Evolutionary conservation across 169 alveolate species (phyloP).

Genomic region (Plasmodium coatneyi): DNA sequence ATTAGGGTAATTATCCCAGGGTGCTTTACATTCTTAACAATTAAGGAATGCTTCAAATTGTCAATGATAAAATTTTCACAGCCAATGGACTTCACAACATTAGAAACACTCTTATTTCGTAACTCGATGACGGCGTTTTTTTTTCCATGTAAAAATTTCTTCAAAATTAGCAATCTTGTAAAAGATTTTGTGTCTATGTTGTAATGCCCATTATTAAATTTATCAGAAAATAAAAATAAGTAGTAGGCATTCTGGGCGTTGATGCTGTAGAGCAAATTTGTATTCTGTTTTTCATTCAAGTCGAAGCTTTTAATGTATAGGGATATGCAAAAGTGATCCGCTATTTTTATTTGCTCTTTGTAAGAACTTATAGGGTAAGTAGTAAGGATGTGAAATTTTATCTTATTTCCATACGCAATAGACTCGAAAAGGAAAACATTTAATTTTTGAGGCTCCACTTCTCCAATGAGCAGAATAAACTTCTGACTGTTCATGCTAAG

Average conservation of each 20-base stretch:
- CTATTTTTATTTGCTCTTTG: slow-evolving; percentile 64
- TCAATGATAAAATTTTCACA: slow-evolving; percentile 58
- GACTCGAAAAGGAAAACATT: slow-evolving; percentile 78
- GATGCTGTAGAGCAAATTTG: slow-evolving; percentile 50
- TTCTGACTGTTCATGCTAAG: slow-evolving; percentile 76
- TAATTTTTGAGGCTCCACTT: slow-evolving; percentile 82
- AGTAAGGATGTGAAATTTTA: slow-evolving; percentile 67
- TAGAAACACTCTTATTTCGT: slow-evolving; percentile 64
- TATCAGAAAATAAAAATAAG: slow-evolving; percentile 49
- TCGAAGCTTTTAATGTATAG: slow-evolving; percentile 59
- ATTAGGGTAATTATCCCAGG: slow-evolving; percentile 65
- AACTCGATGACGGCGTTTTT: slow-evolving; percentile 67
- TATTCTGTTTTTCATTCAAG: slow-evolving; percentile 58
- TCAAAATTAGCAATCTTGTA: slow-evolving; percentile 59
- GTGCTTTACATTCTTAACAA: slow-evolving; percentile 38
- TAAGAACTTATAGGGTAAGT: slow-evolving; percentile 53
- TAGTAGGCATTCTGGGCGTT: slow-evolving; percentile 73
- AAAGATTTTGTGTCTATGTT: slow-evolving; percentile 71
- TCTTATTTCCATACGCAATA: slow-evolving; percentile 65
- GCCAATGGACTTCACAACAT: slow-evolving; percentile 59
- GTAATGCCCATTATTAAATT: slow-evolving; percentile 33
- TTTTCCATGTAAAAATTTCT: slow-evolving; percentile 54
- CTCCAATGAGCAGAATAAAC: slow-evolving; percentile 82
- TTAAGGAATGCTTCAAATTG: slow-evolving; percentile 64
- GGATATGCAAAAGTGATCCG: slow-evolving; percentile 43